Evolutionary conservation across 2,329 filamentous ascomycete species (phyloP).

Genomic region (Penicillium sclerotiorum): DNA sequence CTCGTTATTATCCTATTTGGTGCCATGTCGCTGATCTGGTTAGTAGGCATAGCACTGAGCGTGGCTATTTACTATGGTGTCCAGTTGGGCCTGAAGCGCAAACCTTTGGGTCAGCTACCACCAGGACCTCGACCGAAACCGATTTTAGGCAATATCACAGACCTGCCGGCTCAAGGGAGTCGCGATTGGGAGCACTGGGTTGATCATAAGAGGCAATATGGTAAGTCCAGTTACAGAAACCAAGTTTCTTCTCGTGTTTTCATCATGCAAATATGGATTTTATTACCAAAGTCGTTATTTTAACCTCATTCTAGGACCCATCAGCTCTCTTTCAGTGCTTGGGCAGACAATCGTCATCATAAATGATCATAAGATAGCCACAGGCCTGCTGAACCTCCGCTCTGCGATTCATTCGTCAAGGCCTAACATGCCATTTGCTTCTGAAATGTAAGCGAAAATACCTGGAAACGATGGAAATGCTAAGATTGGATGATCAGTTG

Average conservation of each 20-base stretch:
- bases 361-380: constrained; percentile 34
- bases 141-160: constrained; percentile 54
- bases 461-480: not conserved
- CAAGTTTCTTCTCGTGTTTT: too few species aligned
- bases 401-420: constrained; percentile 35
- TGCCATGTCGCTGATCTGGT: too few species aligned
- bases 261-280: not conserved
- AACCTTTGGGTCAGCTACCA: constrained; percentile 43
- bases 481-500: not conserved
- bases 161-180: constrained; percentile 47
- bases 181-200: constrained; percentile 49
- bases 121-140: constrained; percentile 55
- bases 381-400: constrained; percentile 40
- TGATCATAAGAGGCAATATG: constrained; percentile 47
- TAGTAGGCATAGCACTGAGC: too few species aligned
- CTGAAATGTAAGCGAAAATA: constrained; percentile 45
- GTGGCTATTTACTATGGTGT: too few species aligned
- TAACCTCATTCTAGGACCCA: constrained; percentile 26
- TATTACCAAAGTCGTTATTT: not conserved
- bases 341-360: constrained; percentile 43
- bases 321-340: constrained; percentile 42
- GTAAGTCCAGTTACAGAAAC: too few species aligned
- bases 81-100: too few species aligned
- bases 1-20: too few species aligned
- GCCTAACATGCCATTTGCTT: constrained; percentile 34